Conservation (phyloP, 2,329 filamentous ascomycete genomes). For the Geosmithia flava region DNA sequence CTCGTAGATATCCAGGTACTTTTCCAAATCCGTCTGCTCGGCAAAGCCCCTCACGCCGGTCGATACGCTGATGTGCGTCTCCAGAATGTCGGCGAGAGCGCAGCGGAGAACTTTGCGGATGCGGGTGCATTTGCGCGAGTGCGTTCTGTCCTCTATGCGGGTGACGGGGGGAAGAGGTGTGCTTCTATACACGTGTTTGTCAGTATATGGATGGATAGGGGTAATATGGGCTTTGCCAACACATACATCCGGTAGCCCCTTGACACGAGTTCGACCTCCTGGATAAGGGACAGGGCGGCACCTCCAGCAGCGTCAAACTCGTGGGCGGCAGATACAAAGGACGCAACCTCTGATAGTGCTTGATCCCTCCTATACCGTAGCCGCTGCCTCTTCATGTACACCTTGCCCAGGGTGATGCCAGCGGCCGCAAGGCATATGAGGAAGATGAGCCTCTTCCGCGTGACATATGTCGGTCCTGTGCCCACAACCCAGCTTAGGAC, state of each 20-base stretch:
- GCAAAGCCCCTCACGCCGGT: constrained; percentile 59
- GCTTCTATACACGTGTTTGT: constrained; percentile 48
- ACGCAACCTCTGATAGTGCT: constrained; percentile 55
- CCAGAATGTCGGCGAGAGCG: constrained; percentile 57
- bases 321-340: constrained; percentile 63
- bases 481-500: constrained; percentile 58
- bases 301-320: constrained; percentile 68
- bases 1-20: constrained; percentile 85
- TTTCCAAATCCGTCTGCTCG: constrained; percentile 72
- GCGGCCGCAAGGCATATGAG: constrained; percentile 39
- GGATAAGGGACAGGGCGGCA: constrained; percentile 69
- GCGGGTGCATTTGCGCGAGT: constrained; percentile 66
- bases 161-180: constrained; percentile 85
- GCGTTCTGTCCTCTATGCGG: constrained; percentile 72
- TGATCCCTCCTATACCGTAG: constrained; percentile 66
- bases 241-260: constrained; percentile 74
- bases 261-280: constrained; percentile 92
- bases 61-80: constrained; percentile 60
- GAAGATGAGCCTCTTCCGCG: constrained; percentile 40
- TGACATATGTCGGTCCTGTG: constrained; percentile 36
- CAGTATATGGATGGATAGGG: constrained; percentile 5
- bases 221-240: background rate
- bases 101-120: constrained; percentile 65
- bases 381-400: constrained; percentile 69
- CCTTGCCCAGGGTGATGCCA: constrained; percentile 45